phyloP scores from a whole-genome alignment of 2,329 filamentous ascomycete species.

The Sclerotinia spermophila region DNA sequence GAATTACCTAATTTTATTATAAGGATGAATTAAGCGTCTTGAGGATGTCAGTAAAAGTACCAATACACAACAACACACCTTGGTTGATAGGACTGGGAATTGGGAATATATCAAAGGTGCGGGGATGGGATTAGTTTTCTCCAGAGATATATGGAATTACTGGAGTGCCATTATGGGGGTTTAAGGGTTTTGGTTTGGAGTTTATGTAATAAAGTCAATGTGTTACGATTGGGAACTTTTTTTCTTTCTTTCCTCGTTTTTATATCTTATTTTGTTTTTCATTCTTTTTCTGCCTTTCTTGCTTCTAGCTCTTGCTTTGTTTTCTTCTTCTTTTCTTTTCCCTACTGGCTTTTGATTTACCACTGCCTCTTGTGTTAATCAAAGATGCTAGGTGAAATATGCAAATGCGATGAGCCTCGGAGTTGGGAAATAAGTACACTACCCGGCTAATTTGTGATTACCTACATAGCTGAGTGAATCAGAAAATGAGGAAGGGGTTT shows the following conservation, averaged over 20 bases:
- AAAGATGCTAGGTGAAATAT: background rate
- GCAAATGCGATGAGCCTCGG: background rate
- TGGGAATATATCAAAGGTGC: slow-evolving; percentile 9
- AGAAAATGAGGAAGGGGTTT: background rate
- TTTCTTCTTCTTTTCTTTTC: background rate
- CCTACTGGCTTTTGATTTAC: background rate
- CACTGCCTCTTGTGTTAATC: background rate
- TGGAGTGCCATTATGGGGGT: slow-evolving; percentile 18
- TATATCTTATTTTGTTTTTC: background rate
- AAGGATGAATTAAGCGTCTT: slow-evolving; percentile 7
- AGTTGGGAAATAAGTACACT: background rate
- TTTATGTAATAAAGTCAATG: slow-evolving; percentile 26
- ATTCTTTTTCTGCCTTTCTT: background rate
- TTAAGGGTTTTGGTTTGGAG: slow-evolving; percentile 16
- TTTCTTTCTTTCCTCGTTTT: background rate
- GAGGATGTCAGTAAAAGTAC: background rate
- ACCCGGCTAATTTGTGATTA: slow-evolving; percentile 4
- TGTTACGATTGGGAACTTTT: slow-evolving; percentile 23
- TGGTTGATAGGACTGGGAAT: slow-evolving; percentile 17
- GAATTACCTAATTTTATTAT: slow-evolving; percentile 83
- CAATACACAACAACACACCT: slow-evolving; percentile 9
- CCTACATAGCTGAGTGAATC: background rate
- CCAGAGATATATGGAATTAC: slow-evolving; percentile 20
- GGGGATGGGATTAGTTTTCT: slow-evolving; percentile 21
- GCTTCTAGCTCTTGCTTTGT: background rate